Percentiles rank a stretch among this genome's conserved stretches.
These are phyloP conservation scores for Umbelopsis sp. DNA, from an alignment of 371 early-diverging fungal genomes.

Conservation along the genomic window DNA sequence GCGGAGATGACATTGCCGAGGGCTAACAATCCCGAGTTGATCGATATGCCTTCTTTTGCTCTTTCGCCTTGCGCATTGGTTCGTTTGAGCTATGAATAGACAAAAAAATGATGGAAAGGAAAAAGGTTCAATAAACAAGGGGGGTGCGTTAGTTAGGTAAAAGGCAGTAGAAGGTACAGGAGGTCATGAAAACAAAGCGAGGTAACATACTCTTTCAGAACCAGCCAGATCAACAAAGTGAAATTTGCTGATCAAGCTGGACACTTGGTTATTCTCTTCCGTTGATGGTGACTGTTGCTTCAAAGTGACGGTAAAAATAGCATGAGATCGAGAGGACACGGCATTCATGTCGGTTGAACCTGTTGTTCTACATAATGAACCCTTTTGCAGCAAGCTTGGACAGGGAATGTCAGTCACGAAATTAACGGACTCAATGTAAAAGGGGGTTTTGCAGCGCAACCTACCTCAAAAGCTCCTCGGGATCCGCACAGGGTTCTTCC, in stretches of 20 bases:
- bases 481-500: conserved; percentile 76
- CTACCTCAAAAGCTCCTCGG: conserved; percentile 80
- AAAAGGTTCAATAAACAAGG: background rate
- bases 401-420: background rate
- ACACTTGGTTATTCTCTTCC: conserved; percentile 18
- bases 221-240: conserved; percentile 99
- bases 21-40: conserved; percentile 96
- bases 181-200: too few relatives aligned
- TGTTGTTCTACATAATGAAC: conserved; percentile 91
- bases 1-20: conserved; percentile 99
- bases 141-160: background rate
- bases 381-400: conserved; percentile 62
- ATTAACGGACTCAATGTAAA: background rate
- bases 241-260: conserved; percentile 66
- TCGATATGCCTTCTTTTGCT: conserved; percentile 96
- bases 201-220: conserved; percentile 48
- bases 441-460: background rate
- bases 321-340: conserved; percentile 97
- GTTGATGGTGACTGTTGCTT: conserved; percentile 49
- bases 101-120: too few relatives aligned
- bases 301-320: conserved; percentile 94
- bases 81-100: conserved; percentile 70
- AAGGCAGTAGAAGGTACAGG: background rate
- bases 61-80: conserved; percentile 94
- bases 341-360: conserved; percentile 98